These are phyloP conservation scores for Schizophyllum amplum DNA, from an alignment of 1,284 basidiomycete genomes.

Conservation along the genomic window DNA sequence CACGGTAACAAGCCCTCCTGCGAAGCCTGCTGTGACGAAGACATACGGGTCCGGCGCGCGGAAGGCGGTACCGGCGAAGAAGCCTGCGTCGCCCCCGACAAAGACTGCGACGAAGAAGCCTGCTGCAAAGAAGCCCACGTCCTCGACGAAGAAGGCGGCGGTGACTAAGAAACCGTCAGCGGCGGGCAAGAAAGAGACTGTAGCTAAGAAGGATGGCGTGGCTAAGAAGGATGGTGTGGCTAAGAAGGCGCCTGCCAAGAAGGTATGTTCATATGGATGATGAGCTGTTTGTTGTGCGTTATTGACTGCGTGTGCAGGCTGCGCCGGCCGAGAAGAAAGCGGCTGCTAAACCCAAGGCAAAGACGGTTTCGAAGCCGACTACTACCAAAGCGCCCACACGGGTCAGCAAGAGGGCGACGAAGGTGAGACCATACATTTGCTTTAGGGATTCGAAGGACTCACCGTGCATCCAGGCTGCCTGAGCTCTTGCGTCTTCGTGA, in stretches of 20 bases:
- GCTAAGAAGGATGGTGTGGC: no score
- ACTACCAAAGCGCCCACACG: background rate
- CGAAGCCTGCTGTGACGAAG: constrained; percentile 19
- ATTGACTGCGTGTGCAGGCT: background rate
- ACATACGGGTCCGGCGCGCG: constrained; percentile 24
- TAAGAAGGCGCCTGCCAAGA: no score
- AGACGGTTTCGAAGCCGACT: background rate
- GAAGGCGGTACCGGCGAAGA: constrained; percentile 17
- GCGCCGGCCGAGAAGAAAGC: background rate
- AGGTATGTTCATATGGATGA: background rate
- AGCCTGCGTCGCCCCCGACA: constrained; percentile 7
- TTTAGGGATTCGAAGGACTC: background rate
- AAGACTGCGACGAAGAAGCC: constrained; percentile 14
- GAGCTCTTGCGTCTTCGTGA: no score
- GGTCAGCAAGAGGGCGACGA: background rate
- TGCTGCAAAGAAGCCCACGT: background rate
- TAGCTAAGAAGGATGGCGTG: no score
- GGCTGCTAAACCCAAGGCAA: background rate
- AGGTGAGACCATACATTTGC: background rate
- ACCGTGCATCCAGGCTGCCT: background rate
- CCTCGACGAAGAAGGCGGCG: background rate
- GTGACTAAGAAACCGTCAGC: background rate
- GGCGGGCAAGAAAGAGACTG: no score
- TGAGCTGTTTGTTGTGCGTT: background rate
- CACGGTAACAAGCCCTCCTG: constrained; percentile 10